These are phyloP conservation scores for Salicornia ramosissima DNA, from an alignment of 148 eudicot genomes.

Conservation along the genomic window DNA sequence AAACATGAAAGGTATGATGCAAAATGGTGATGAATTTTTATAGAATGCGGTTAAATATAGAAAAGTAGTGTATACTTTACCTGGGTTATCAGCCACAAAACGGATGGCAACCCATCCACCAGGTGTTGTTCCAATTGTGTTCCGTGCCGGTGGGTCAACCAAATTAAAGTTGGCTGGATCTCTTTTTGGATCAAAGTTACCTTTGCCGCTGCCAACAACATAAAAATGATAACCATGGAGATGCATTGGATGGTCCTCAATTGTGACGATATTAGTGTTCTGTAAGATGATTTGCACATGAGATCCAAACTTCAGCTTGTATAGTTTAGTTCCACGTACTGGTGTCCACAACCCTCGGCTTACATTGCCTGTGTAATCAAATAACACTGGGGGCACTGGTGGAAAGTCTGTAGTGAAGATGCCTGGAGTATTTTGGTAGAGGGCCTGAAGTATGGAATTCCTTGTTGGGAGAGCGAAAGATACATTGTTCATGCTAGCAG, in stretches of 20 bases:
- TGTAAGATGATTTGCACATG: conserved; percentile 68
- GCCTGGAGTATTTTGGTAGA: conserved; percentile 55
- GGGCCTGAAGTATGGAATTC: conserved; percentile 70
- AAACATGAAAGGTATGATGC: neutral
- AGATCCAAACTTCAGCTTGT: conserved; percentile 72
- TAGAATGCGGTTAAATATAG: neutral
- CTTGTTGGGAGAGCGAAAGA: conserved; percentile 61
- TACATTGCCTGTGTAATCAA: conserved; percentile 86
- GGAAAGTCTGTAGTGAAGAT: conserved; percentile 83
- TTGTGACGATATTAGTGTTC: conserved; percentile 59
- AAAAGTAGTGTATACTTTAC: conserved; percentile 25
- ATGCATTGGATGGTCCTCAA: conserved; percentile 93
- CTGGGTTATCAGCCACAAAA: conserved; percentile 88
- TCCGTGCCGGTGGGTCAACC: conserved; percentile 69
- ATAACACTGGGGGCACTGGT: conserved; percentile 62
- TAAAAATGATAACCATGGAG: conserved; percentile 88
- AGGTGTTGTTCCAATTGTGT: conserved; percentile 76
- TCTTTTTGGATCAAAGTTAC: conserved; percentile 60
- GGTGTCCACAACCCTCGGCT: conserved; percentile 76
- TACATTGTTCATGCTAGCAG: conserved; percentile 28
- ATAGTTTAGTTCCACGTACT: conserved; percentile 55
- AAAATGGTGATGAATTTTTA: too few relatives aligned
- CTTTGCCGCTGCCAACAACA: conserved; percentile 77
- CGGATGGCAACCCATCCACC: conserved; percentile 97
- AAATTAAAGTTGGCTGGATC: conserved; percentile 69